Conservation (phyloP, 768 basidiomycete genomes). For the Amanita thiersii region DNA sequence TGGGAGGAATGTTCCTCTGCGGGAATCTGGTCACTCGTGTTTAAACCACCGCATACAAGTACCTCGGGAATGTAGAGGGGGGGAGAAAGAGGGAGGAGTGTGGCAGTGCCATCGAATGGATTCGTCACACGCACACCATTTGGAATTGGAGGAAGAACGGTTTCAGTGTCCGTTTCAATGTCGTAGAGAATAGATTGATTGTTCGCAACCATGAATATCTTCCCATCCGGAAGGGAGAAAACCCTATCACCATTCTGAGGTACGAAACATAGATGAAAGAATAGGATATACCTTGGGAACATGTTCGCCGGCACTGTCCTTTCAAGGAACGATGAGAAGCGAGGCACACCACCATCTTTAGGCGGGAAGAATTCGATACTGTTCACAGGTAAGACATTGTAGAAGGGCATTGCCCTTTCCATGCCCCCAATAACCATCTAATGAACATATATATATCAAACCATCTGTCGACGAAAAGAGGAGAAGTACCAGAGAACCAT, state of each 20-base stretch:
- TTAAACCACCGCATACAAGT: conserved; percentile 38
- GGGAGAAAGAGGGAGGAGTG: conserved; percentile 28
- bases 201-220: conserved; percentile 32
- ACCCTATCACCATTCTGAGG: conserved; percentile 15
- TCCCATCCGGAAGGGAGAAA: conserved; percentile 31
- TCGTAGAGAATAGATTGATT: conserved; percentile 34
- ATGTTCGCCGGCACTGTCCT: conserved; percentile 15
- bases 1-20: conserved; percentile 25
- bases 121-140: conserved; percentile 35
- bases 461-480: conserved; percentile 17
- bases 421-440: conserved; percentile 17
- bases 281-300: conserved; percentile 15
- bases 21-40: conserved; percentile 21
- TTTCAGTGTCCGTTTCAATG: conserved; percentile 28
- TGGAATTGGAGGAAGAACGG: conserved; percentile 31
- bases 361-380: conserved; percentile 37
- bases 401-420: conserved; percentile 38
- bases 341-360: conserved; percentile 27
- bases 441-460: not conserved
- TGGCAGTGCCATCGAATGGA: conserved; percentile 29
- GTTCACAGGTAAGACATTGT: conserved; percentile 55
- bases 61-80: conserved; percentile 35
- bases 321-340: conserved; percentile 19
- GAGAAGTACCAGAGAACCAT: conserved; percentile 24
- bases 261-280: conserved; percentile 9